Evolutionary conservation across 2,329 filamentous ascomycete species (phyloP).

Genomic region (Colletotrichum gigasporum): DNA sequence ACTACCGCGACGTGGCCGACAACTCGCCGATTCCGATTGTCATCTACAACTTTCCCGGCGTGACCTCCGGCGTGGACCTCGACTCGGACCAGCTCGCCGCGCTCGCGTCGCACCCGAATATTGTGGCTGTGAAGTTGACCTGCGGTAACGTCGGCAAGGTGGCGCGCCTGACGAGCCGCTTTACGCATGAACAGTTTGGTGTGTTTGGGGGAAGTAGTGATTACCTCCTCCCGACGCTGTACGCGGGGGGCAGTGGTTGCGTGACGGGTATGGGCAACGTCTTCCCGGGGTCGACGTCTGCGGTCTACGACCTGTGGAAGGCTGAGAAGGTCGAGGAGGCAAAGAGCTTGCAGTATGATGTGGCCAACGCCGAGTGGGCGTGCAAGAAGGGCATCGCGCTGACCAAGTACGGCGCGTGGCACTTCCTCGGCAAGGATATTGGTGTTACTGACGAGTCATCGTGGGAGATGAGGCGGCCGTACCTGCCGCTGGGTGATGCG

Average conservation of each 20-base stretch:
- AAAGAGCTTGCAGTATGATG: slow-evolving; percentile 48
- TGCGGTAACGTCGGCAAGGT: slow-evolving; percentile 68
- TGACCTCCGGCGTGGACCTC: slow-evolving; percentile 35
- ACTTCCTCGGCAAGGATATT: slow-evolving; percentile 49
- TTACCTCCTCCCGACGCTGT: slow-evolving; percentile 51
- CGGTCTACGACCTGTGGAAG: slow-evolving; percentile 51
- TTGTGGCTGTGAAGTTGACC: slow-evolving; percentile 63
- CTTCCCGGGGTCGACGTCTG: slow-evolving; percentile 52
- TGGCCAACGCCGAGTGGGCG: slow-evolving; percentile 58
- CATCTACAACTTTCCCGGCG: slow-evolving; percentile 38
- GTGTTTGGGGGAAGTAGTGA: slow-evolving; percentile 55
- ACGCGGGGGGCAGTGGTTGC: slow-evolving; percentile 51
- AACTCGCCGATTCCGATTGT: slow-evolving; percentile 45
- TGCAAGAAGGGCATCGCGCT: slow-evolving; percentile 58
- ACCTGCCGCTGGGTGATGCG: slow-evolving; percentile 46
- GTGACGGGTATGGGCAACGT: slow-evolving; percentile 57
- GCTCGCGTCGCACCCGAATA: slow-evolving; percentile 68
- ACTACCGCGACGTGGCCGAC: slow-evolving; percentile 71
- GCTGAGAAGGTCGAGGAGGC: slow-evolving; percentile 49
- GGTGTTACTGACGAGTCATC: slow-evolving; percentile 45
- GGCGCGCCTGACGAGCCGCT: slow-evolving; percentile 54
- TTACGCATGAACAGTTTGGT: slow-evolving; percentile 48
- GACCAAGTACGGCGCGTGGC: slow-evolving; percentile 57
- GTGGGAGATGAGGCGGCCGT: slow-evolving; percentile 55
- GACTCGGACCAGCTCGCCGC: slow-evolving; percentile 34